Conservation (phyloP, 768 basidiomycete genomes). For the Nevesoporus exiguus region DNA sequence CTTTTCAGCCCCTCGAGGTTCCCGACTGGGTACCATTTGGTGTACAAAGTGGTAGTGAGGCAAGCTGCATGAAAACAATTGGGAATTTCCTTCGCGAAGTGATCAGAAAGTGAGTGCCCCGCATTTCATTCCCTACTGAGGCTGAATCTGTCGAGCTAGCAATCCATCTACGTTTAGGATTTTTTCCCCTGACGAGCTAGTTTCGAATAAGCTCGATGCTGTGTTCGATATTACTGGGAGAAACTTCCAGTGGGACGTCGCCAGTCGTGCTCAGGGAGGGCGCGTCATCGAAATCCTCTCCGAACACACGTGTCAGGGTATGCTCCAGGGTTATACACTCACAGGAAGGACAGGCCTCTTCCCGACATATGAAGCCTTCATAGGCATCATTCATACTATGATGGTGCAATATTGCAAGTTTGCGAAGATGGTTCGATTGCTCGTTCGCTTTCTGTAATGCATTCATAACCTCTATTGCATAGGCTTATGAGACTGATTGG, state of each 20-base stretch:
- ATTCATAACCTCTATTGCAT: not conserved
- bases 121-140: not conserved
- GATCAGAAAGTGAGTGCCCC: slow-evolving; percentile 44
- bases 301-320: slow-evolving; percentile 85
- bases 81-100: slow-evolving; percentile 58
- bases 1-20: slow-evolving; percentile 56
- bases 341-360: slow-evolving; percentile 84
- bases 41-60: slow-evolving; percentile 51
- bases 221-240: slow-evolving; percentile 65
- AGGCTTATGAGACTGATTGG: slow-evolving; percentile 67
- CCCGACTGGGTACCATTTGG: slow-evolving; percentile 63
- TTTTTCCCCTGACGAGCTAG: slow-evolving; percentile 87
- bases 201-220: slow-evolving; percentile 85
- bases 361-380: slow-evolving; percentile 89
- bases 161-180: slow-evolving; percentile 82
- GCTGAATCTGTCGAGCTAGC: slow-evolving; percentile 30
- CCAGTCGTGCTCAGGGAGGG: slow-evolving; percentile 65
- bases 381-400: slow-evolving; percentile 89
- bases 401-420: slow-evolving; percentile 90
- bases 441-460: not conserved
- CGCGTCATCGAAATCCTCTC: slow-evolving; percentile 87
- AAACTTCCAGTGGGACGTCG: slow-evolving; percentile 84
- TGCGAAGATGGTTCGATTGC: slow-evolving; percentile 61
- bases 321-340: slow-evolving; percentile 90
- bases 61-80: slow-evolving; percentile 75